Conservation (phyloP, 176 grass and related monocot genomes). For the Aegilops umbellulata region DNA sequence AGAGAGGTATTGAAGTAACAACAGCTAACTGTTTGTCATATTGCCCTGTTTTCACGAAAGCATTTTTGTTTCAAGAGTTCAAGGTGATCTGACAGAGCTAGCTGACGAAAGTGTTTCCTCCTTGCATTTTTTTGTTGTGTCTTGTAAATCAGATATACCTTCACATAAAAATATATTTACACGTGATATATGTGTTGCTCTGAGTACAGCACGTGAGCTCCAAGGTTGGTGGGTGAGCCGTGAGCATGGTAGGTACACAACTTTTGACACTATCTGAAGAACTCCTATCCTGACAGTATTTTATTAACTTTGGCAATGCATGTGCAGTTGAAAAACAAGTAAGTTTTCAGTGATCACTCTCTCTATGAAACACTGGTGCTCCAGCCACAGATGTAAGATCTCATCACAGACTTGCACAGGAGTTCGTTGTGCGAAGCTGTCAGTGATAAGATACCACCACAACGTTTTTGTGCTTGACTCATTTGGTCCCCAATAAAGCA, state of each 20-base stretch:
- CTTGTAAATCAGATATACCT: not conserved
- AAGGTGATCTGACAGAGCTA: slow-evolving; percentile 22
- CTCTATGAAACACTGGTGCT: not conserved
- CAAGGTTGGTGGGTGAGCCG: slow-evolving; percentile 13
- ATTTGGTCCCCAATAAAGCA: not conserved
- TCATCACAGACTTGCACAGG: not conserved
- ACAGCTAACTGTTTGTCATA: not conserved
- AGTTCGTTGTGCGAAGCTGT: not conserved
- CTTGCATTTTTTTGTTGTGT: not conserved
- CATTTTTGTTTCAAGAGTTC: not conserved
- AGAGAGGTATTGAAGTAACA: not conserved
- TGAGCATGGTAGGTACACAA: slow-evolving; percentile 22
- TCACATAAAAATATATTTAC: not conserved
- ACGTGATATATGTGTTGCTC: not conserved
- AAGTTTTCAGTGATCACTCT: not conserved
- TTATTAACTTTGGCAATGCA: not conserved
- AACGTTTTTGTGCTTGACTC: not conserved
- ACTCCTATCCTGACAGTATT: not conserved
- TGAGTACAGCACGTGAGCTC: slow-evolving; percentile 15
- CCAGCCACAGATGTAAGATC: slow-evolving; percentile 5
- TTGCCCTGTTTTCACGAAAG: not conserved
- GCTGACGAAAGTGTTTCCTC: not conserved
- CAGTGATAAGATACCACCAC: not conserved
- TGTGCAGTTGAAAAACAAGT: not conserved
- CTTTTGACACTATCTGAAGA: not conserved